Conservation (phyloP, 768 basidiomycete genomes). For the Tubosaeta sp. region DNA sequence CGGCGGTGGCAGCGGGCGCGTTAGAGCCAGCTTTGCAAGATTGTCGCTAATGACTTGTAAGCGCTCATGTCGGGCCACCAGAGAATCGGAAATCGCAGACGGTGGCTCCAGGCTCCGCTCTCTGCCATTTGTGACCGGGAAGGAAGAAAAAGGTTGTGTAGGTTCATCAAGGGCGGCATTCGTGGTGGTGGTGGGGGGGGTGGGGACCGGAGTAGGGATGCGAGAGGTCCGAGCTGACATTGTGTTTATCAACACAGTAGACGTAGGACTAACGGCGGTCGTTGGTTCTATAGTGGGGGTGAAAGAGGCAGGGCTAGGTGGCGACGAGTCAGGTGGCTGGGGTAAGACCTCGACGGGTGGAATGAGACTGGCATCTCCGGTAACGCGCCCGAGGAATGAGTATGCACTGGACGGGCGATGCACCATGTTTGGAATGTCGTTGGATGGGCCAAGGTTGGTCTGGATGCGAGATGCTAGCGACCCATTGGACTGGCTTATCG, state of each 20-base stretch:
- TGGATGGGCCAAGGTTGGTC: slow-evolving; percentile 5
- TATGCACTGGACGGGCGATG: neutral
- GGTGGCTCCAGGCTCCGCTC: slow-evolving; percentile 1
- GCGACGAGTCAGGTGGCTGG: slow-evolving; percentile 15
- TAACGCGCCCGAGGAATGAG: neutral
- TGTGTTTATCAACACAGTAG: neutral
- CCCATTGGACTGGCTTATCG: slow-evolving; percentile 8
- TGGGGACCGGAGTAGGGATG: neutral
- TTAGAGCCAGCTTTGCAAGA: slow-evolving; percentile 9
- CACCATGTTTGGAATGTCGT: neutral
- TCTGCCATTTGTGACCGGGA: neutral
- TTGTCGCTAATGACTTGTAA: slow-evolving; percentile 12
- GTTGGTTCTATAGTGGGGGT: neutral
- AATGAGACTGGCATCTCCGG: slow-evolving; percentile 18
- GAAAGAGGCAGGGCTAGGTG: slow-evolving; percentile 12
- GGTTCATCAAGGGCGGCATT: neutral
- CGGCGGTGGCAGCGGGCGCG: slow-evolving; percentile 1
- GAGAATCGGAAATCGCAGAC: slow-evolving; percentile 1
- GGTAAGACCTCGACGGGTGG: slow-evolving; percentile 30
- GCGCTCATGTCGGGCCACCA: slow-evolving; percentile 9
- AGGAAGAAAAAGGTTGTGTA: neutral
- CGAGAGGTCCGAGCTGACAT: neutral
- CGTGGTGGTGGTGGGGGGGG: neutral
- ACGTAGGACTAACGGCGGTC: neutral
- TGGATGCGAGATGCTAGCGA: slow-evolving; percentile 26